Evolutionary conservation across 2,329 filamentous ascomycete genomes (phyloP).

Genomic region (Alternaria hordeiaustralica): DNA sequence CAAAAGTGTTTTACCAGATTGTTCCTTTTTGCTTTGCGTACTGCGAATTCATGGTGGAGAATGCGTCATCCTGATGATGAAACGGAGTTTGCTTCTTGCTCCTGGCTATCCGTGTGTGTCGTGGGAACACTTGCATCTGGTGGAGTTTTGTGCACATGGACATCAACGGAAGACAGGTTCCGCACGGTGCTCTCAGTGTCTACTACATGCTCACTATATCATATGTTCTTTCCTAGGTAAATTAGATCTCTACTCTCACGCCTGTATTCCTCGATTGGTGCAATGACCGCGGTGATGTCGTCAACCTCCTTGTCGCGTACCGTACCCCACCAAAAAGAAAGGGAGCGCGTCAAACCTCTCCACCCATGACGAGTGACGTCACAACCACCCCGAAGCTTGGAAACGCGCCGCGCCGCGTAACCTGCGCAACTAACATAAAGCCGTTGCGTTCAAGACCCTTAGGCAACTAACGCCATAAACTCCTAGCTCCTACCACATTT

Average conservation of each 20-base stretch:
- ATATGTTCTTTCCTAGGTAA: neutral
- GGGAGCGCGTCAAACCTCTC: constrained; percentile 5
- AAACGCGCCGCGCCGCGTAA: constrained; percentile 2
- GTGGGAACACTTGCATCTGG: neutral
- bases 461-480: neutral
- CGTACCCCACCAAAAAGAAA: constrained; percentile 3
- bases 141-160: neutral
- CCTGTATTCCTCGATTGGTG: neutral
- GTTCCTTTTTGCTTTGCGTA: neutral
- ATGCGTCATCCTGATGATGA: neutral
- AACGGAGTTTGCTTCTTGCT: neutral
- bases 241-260: neutral
- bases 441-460: neutral
- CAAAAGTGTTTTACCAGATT: constrained; percentile 4
- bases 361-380: constrained; percentile 8
- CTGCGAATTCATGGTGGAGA: neutral
- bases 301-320: constrained; percentile 1
- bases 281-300: neutral
- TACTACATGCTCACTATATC: neutral
- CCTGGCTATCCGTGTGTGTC: neutral
- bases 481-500: neutral
- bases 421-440: constrained; percentile 7
- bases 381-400: constrained; percentile 9
- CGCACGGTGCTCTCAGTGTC: neutral
- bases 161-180: neutral